Evolutionary conservation across 208 protist genomes (phyloP), one percentile per base, ranked within the genome.

Genomic region (Leptomonas pyrrhocoris): DNA sequence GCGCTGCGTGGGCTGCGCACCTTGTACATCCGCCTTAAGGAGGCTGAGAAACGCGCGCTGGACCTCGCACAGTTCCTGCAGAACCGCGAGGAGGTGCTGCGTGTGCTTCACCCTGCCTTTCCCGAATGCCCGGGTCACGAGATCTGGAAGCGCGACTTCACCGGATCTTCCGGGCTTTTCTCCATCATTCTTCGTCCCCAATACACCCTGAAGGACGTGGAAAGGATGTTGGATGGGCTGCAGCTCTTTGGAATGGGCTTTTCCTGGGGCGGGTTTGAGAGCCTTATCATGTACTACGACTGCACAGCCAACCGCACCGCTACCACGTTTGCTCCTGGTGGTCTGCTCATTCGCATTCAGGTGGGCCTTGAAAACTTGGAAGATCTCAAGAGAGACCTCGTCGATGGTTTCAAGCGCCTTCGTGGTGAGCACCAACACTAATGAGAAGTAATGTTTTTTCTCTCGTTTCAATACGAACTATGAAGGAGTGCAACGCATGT

Each of bases 181-280:
- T 63, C 69, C 11, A 53, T 77, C 42, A 42, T 77, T 7, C 53
- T 77, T 23, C 67, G 56, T 21, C 70, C 77, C 12, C 27, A 73
- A 40, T 75, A 70, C 68, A 68, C 64, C 7, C 40, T 72, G 30
- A 51, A 66, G 54, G 63, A 60, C 21, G 65, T 58, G 43, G 56
- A 54, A 18, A 56, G 42, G 13, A 73, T 77, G 65, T 15, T 77
- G 46, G 57, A 73, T 9, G 55, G 55, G 15, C 67, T 70, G 59
- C 48, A 61, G 55, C 2, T 69, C 23, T 77, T 81, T 40, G 36
- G 55, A 16, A 57, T 77, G 25, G 65, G 77, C 48, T 70, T 74
- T 61, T 77, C 77, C 23, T 81, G 69, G 70, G 77, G 70, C 28
- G 77, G 69, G 2, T 77, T 74, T 19, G 69, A 77, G 54, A 77